These are phyloP conservation scores for Colletotrichum musicola DNA, from an alignment of 2,329 filamentous ascomycete genomes.

Conservation along the genomic window DNA sequence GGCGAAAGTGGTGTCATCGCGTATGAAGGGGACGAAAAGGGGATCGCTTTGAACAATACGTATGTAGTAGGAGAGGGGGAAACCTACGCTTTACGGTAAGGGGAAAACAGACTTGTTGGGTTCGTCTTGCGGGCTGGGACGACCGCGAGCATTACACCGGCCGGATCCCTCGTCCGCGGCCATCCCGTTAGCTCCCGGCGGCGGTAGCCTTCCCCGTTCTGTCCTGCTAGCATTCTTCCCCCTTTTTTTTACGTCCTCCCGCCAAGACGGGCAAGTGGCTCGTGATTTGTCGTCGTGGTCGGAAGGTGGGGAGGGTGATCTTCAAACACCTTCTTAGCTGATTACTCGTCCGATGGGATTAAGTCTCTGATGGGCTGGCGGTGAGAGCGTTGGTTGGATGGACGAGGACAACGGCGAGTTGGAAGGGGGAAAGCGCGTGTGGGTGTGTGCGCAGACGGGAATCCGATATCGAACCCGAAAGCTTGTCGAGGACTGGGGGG, in stretches of 20 bases:
- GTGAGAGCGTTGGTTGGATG: background rate
- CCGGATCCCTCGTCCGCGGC: background rate
- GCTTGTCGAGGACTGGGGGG: background rate
- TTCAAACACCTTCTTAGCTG: constrained; percentile 1
- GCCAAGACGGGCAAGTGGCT: constrained; percentile 5
- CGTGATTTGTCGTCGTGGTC: background rate
- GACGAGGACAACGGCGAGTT: background rate
- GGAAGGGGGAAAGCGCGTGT: too few relatives aligned
- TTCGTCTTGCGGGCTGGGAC: background rate
- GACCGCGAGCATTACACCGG: background rate
- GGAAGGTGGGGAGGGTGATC: background rate
- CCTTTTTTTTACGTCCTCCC: background rate
- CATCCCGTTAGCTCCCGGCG: background rate
- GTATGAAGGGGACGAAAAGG: background rate
- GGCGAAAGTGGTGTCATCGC: background rate
- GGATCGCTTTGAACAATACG: background rate
- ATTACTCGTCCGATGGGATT: background rate
- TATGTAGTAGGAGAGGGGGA: too few relatives aligned
- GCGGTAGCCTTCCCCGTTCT: background rate
- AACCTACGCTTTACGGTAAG: background rate
- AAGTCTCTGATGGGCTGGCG: background rate
- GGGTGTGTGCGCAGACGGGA: background rate
- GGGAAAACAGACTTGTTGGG: background rate
- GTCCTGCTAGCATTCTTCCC: background rate
- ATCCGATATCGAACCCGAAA: constrained; percentile 31